phyloP scores from a whole-genome alignment of 495 filamentous ascomycete species.

The Tuber umbilicatum region DNA sequence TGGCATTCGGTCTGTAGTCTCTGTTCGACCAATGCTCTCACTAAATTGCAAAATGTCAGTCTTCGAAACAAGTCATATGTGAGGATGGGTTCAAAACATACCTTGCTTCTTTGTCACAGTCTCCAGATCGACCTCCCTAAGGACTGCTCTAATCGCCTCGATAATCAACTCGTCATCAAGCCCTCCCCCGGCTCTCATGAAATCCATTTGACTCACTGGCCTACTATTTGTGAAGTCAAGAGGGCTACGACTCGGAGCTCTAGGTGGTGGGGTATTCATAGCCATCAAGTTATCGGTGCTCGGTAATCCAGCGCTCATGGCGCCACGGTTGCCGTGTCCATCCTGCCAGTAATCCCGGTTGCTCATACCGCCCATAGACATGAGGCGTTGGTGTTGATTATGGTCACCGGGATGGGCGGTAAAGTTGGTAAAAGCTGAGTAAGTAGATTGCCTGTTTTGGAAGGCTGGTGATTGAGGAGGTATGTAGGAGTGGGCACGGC shows the following conservation, averaged over 20 bases:
- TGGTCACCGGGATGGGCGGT: constrained; percentile 44
- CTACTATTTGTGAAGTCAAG: constrained; percentile 50
- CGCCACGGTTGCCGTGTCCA: constrained; percentile 47
- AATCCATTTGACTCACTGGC: constrained; percentile 68
- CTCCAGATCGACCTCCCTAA: constrained; percentile 89
- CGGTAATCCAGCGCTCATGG: constrained; percentile 49
- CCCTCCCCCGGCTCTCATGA: constrained; percentile 59
- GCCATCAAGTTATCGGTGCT: constrained; percentile 59
- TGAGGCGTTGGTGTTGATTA: constrained; percentile 49
- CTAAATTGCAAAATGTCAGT: constrained; percentile 43
- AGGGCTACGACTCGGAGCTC: constrained; percentile 50
- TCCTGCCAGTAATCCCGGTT: constrained; percentile 50
- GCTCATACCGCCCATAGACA: constrained; percentile 58
- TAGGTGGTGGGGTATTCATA: constrained; percentile 45
- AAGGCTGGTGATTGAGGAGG: constrained; percentile 73
- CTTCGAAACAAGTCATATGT: constrained; percentile 19
- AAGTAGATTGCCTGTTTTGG: constrained; percentile 52
- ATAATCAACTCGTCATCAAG: constrained; percentile 70
- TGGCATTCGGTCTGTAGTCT: constrained; percentile 77
- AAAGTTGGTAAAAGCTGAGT: constrained; percentile 53
- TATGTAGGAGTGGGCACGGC: constrained; percentile 56
- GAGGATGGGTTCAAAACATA: constrained; percentile 39
- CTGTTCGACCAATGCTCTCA: constrained; percentile 84
- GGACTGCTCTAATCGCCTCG: constrained; percentile 71
- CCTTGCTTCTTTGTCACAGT: constrained; percentile 96